These are phyloP conservation scores for Xylariaceae sp. DNA, from an alignment of 2,329 filamentous ascomycete species.

Conservation along the genomic window DNA sequence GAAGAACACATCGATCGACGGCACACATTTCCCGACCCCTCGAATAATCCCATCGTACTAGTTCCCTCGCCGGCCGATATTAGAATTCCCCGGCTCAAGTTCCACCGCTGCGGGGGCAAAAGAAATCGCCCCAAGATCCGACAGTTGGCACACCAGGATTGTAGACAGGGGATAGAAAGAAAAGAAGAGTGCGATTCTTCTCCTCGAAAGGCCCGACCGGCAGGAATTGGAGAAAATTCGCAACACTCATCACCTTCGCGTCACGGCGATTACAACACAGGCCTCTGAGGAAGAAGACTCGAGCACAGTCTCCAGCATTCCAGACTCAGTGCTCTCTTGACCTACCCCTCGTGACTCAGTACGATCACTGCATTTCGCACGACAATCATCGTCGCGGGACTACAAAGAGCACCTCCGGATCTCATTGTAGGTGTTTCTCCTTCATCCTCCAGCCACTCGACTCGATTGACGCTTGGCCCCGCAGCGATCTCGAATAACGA, in stretches of 20 bases:
- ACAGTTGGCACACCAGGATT: slow-evolving; percentile 7
- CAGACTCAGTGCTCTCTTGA: slow-evolving; percentile 2
- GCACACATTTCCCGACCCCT: slow-evolving; percentile 7
- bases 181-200: background rate
- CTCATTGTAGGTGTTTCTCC: background rate
- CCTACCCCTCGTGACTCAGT: slow-evolving; percentile 13
- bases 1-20: background rate
- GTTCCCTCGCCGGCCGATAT: slow-evolving; percentile 9
- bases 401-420: slow-evolving; percentile 9
- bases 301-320: slow-evolving; percentile 14
- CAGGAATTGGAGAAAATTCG: background rate
- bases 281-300: slow-evolving; percentile 2
- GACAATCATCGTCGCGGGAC: background rate
- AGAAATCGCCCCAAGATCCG: slow-evolving; percentile 8
- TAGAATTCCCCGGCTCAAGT: slow-evolving; percentile 12
- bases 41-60: slow-evolving; percentile 2
- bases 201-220: background rate
- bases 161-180: slow-evolving; percentile 6
- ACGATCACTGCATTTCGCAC: slow-evolving; percentile 9
- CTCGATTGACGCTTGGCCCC: slow-evolving; percentile 8
- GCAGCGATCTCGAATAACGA: slow-evolving; percentile 1
- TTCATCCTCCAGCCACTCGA: background rate
- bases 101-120: slow-evolving; percentile 19
- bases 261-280: background rate
- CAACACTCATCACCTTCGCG: background rate